Conservation (phyloP, 2,329 filamentous ascomycete genomes). For the Periconia macrospinosa region DNA sequence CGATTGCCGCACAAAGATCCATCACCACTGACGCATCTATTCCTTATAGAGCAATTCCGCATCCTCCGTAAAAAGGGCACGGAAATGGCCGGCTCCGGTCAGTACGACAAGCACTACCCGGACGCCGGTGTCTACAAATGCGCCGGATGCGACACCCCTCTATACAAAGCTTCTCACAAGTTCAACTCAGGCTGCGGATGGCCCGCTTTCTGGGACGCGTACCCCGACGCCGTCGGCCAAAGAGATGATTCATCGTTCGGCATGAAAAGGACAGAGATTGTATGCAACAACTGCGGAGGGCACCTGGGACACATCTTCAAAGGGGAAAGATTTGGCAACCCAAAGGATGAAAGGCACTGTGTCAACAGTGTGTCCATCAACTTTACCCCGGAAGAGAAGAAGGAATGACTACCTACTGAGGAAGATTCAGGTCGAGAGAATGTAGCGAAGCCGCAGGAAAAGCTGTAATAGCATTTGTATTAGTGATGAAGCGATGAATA, state of each 20-base stretch:
- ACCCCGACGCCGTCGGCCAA: constrained; percentile 85
- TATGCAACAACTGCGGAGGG: constrained; percentile 91
- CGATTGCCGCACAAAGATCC: too few relatives aligned
- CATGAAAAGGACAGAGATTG: constrained; percentile 88
- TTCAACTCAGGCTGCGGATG: constrained; percentile 96
- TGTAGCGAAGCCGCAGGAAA: background rate
- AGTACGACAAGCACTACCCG: constrained; percentile 85
- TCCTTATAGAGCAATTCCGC: constrained; percentile 81
- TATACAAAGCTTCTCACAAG: constrained; percentile 93
- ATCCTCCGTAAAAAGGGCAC: constrained; percentile 91
- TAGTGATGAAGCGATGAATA: constrained; percentile 9
- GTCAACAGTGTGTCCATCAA: constrained; percentile 92
- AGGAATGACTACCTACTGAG: constrained; percentile 17
- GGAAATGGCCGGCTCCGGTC: constrained; percentile 76
- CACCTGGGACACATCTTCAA: constrained; percentile 92
- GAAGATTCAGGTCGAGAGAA: background rate
- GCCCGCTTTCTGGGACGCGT: constrained; percentile 96
- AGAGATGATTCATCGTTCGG: constrained; percentile 77
- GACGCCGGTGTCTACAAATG: constrained; percentile 80
- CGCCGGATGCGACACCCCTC: constrained; percentile 79
- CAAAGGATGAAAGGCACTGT: constrained; percentile 95
- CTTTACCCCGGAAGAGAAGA: constrained; percentile 71
- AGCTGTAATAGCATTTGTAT: constrained; percentile 11
- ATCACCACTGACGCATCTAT: constrained; percentile 10
- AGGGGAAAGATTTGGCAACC: constrained; percentile 79